Conservation (phyloP, 1,284 basidiomycete genomes). For the Cutaneotrichosporon sp. region DNA sequence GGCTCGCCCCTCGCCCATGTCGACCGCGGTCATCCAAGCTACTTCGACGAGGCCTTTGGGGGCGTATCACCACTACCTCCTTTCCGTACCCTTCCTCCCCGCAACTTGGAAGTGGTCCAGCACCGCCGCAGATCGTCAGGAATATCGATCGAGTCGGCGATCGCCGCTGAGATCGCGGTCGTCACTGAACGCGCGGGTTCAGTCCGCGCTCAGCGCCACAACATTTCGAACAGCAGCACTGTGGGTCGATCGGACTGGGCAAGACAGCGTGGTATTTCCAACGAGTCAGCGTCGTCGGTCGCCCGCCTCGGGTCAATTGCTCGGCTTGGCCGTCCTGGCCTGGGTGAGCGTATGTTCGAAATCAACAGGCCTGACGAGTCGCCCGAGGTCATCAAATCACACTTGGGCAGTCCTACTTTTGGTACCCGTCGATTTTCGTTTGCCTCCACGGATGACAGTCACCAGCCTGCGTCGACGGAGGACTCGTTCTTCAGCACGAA, state of each 20-base stretch:
- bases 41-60: constrained; percentile 52
- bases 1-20: constrained; percentile 64
- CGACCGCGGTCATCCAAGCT: constrained; percentile 69
- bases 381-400: not conserved
- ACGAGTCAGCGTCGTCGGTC: constrained; percentile 60
- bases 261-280: constrained; percentile 58
- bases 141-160: constrained; percentile 49
- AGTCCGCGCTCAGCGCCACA: constrained; percentile 30
- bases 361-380: constrained; percentile 50
- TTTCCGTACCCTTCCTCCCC: constrained; percentile 29
- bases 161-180: constrained; percentile 35
- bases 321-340: constrained; percentile 62
- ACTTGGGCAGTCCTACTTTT: not conserved
- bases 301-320: constrained; percentile 58
- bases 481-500: not conserved
- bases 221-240: constrained; percentile 55
- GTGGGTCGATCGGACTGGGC: constrained; percentile 60
- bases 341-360: constrained; percentile 86
- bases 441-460: constrained; percentile 12
- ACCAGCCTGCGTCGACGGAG: constrained; percentile 10
- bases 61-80: constrained; percentile 15
- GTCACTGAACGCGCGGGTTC: not conserved
- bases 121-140: constrained; percentile 52
- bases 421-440: constrained; percentile 11
- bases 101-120: constrained; percentile 13